Evolutionary conservation across 352 stramenopile genomes (phyloP).

Genomic region (Elongisporangium undulatum): DNA sequence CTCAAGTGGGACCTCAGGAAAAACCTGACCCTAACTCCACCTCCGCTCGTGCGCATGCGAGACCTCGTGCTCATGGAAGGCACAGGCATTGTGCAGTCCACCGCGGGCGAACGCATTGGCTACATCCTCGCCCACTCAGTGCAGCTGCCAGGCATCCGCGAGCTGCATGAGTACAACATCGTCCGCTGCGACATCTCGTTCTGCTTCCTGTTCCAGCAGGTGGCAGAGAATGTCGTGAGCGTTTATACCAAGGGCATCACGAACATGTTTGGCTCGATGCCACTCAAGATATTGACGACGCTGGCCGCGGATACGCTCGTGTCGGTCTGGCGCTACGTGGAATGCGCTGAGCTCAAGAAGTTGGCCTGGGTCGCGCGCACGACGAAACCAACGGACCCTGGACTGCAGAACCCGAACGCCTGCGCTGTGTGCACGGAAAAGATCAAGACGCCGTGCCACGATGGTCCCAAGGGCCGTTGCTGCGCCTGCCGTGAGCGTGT

Average conservation of each 20-base stretch:
- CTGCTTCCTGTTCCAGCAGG: conserved; percentile 45
- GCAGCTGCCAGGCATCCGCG: conserved; percentile 14
- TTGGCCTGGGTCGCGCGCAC: conserved; percentile 12
- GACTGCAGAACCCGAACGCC: conserved; percentile 9
- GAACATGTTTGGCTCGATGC: conserved; percentile 32
- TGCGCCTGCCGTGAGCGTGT: conserved; percentile 17
- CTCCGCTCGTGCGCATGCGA: conserved; percentile 31
- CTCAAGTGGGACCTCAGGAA: not conserved
- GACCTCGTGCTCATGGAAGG: conserved; percentile 56
- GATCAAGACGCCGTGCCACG: conserved; percentile 14
- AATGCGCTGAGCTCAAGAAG: conserved; percentile 29
- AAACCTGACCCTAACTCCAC: not conserved
- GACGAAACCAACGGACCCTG: not conserved
- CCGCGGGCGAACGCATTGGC: conserved; percentile 35
- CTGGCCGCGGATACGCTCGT: conserved; percentile 24
- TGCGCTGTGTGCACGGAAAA: conserved; percentile 16
- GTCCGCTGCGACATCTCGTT: conserved; percentile 49
- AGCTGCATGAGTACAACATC: conserved; percentile 34
- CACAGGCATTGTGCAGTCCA: conserved; percentile 28
- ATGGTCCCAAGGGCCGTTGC: conserved; percentile 3
- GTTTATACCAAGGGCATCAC: conserved; percentile 33
- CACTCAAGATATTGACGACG: conserved; percentile 18
- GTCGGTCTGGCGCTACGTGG: conserved; percentile 24
- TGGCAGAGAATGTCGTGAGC: conserved; percentile 25
- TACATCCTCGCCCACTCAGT: conserved; percentile 33